Evolutionary conservation across 208 protist species (phyloP).

Genomic region (Trypanosoma scelopori): DNA sequence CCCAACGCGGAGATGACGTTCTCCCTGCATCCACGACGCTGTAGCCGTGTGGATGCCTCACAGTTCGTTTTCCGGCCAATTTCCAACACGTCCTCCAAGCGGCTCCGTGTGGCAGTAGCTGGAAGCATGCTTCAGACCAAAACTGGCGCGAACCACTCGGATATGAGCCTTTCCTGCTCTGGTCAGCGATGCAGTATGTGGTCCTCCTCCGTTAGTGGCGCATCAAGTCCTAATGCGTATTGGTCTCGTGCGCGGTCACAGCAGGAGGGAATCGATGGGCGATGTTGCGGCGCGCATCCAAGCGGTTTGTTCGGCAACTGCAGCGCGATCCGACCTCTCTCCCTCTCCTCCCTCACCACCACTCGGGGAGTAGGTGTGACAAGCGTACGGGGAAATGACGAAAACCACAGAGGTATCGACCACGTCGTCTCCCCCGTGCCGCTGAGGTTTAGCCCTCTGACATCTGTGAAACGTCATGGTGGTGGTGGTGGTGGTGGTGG

Average conservation of each 20-base stretch:
- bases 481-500: too few species aligned
- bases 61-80: conserved; percentile 18
- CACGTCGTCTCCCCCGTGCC: conserved; percentile 4
- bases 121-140: not conserved
- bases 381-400: conserved; percentile 12
- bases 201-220: conserved; percentile 24
- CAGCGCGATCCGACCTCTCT: conserved; percentile 6
- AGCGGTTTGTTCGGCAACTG: conserved; percentile 2
- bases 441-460: conserved; percentile 19
- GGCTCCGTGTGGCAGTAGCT: not conserved
- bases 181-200: conserved; percentile 9
- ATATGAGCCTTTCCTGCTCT: conserved; percentile 12
- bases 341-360: conserved; percentile 19
- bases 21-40: conserved; percentile 8
- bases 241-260: not conserved
- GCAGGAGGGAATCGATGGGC: not conserved
- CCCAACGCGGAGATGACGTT: conserved; percentile 17
- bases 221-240: conserved; percentile 1
- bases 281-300: not conserved
- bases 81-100: conserved; percentile 13
- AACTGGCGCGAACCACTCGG: not conserved
- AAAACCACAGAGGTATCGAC: not conserved
- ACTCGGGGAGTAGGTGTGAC: not conserved
- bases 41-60: conserved; percentile 3
- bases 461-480: conserved; percentile 11